Evolutionary conservation across 1,284 basidiomycete species (phyloP), one percentile per base, ranked within the genome.

Genomic region (Ceratobasidium sp.): DNA sequence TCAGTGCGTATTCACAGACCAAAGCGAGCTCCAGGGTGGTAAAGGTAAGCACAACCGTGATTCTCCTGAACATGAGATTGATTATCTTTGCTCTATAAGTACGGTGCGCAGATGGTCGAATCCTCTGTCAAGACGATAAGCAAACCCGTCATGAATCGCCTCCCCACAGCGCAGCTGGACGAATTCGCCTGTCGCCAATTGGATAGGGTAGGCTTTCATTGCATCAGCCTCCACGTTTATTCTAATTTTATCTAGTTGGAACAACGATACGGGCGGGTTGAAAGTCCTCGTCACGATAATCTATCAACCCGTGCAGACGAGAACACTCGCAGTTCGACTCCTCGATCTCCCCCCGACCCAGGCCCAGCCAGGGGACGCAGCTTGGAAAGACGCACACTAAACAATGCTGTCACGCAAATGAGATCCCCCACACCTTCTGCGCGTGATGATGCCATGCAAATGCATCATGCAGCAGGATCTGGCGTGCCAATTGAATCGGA

Each of bases 21-120:
- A 92, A 91, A 77, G 87, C 87, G 23, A 87, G 84, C 71, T 91
- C 89, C 36, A 80, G 87, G 52, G 87, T 92, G 30, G 89, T 93
- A 74, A 91, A 91, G 82, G 88, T 79, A 52, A 29, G 76, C 69
- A 7, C 39, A 4, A 36, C 36, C 50, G 13, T 54, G 30, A 23
- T 9, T 56, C 39, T 27, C 13, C 47, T 29, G 41, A 47, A 39
- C 47, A 21, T 16, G 3, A 19, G 8, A 47, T 39, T 54, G 33
- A 42, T 77, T 68, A n/a, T 16, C 2, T 33, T 41, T 14, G 23
- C 70, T 72, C 49, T 27, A 50, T 69, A 73, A 93, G 90, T 93
- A 93, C 75, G 90, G 92, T 68, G 92, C 90, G 21, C 89, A 89
- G 76, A 89, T 94, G 81, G 86, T 95, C 79, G 93, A 94, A 77